Evolutionary conservation across 2,329 filamentous ascomycete species (phyloP), one percentile per base, ranked within the genome.

Genomic region (Aspergillus candidus): DNA sequence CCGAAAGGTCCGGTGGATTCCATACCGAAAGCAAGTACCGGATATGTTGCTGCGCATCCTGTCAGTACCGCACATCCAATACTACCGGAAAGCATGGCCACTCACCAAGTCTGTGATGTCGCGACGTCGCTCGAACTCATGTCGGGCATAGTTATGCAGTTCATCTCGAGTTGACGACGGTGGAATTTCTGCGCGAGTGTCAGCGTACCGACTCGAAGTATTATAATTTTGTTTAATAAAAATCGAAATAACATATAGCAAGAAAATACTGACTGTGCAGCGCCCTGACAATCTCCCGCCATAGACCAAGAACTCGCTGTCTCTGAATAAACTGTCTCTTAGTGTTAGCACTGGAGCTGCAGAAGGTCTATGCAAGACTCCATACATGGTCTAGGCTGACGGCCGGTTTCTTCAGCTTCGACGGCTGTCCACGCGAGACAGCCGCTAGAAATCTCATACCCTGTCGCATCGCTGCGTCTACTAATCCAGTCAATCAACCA

Each of bases 21-120:
- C 60, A 32, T 60, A 70, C 66, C 53, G 68, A 72, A 44, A 71
- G 53, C 18, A 73, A 50, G 47, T 73, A 73, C 48, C 71, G 59
- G 40, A 73, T 72, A 56, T 72, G 70, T 53, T 59, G 57, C 62
- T 65, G 14, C 15, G 43, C 30, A 48, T 40, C 12, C 15, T 35
- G n/a, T 27, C 38, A 35, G 31, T 14, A 4, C 27, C 40, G 29
- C 15, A 33, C 30, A 39, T 10, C 14, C 29, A 35, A 32, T 41
- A 34, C 10, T 22, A 35, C 27, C 12, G 12, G 12, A 22, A 31
- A 32, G 11, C 6, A 33, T 18, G 31, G 27, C 33, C 32, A 57
- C 66, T 18, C 53, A 70, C 68, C 49, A 69, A 48, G 47, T 73
- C 70, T 3, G 60, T 62, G n/a, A 72, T 63, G 31, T 63, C 48